phyloP scores from a whole-genome alignment of 2,329 filamentous ascomycete species.

The Endocalyx cinctus region DNA sequence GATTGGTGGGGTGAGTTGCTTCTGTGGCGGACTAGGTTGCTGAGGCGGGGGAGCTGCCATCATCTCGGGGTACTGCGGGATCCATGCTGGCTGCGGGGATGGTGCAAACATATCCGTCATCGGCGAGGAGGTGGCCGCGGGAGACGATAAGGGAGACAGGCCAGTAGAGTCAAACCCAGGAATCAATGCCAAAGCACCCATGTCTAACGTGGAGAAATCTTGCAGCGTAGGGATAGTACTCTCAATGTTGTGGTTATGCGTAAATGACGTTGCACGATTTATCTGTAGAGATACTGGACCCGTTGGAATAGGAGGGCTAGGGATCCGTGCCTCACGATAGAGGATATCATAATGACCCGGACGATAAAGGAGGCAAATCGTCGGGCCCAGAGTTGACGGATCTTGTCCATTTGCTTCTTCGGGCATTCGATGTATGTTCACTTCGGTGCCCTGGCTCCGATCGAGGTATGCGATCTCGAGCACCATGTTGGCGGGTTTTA shows the following conservation, averaged over 20 bases:
- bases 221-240: conserved; percentile 34
- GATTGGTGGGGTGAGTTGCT: conserved; percentile 22
- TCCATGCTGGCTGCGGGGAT: conserved; percentile 35
- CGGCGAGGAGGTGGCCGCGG: conserved; percentile 27
- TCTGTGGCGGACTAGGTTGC: conserved; percentile 26
- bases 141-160: conserved; percentile 30
- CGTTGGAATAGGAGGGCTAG: conserved; percentile 21
- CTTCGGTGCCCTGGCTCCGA: conserved; percentile 70
- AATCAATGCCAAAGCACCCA: conserved; percentile 41
- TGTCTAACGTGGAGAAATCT: conserved; percentile 38
- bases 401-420: conserved; percentile 46
- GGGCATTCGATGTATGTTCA: conserved; percentile 66
- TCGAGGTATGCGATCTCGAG: conserved; percentile 92
- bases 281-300: conserved; percentile 43
- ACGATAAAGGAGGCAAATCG: conserved; percentile 58
- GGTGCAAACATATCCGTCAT: conserved; percentile 25
- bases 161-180: conserved; percentile 35
- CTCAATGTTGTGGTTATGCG: conserved; percentile 40
- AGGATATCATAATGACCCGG: conserved; percentile 92
- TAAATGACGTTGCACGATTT: conserved; percentile 45
- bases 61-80: conserved; percentile 29
- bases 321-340: conserved; percentile 49
- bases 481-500: conserved; percentile 72
- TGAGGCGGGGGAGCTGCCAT: conserved; percentile 26
- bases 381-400: conserved; percentile 38